These are phyloP conservation scores for Phytophthora quininea DNA, from an alignment of 352 stramenopile genomes.

Conservation along the genomic window DNA sequence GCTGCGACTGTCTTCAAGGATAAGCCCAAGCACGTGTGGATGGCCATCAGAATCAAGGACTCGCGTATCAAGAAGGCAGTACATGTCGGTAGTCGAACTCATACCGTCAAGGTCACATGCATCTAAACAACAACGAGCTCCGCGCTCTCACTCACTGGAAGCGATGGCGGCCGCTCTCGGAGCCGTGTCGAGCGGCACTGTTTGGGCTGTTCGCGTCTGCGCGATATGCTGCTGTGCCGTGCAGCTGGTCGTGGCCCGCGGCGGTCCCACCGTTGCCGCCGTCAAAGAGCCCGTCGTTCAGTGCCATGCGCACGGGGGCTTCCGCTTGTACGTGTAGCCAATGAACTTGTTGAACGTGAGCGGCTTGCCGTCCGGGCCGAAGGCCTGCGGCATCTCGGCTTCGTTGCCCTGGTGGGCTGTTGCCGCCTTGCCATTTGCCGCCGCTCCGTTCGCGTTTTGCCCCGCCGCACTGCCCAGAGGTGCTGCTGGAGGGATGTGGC, in stretches of 20 bases:
- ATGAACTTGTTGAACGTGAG: constrained; percentile 92
- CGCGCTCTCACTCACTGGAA: neutral
- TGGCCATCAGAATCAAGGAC: neutral
- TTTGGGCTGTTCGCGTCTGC: constrained; percentile 8
- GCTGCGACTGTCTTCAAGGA: neutral
- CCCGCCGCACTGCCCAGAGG: constrained; percentile 9
- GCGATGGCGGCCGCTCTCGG: constrained; percentile 8
- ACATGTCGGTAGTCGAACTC: too few relatives aligned
- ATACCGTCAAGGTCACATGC: neutral
- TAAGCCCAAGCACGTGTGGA: neutral
- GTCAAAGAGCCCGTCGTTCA: constrained; percentile 81
- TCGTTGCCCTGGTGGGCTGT: constrained; percentile 1
- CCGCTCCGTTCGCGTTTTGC: constrained; percentile 3
- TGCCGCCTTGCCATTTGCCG: neutral
- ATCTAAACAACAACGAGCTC: neutral
- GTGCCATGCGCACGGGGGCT: constrained; percentile 82
- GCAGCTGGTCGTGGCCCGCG: neutral
- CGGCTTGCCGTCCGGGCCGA: constrained; percentile 78
- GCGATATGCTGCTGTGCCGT: neutral
- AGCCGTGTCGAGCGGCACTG: constrained; percentile 8
- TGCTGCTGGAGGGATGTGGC: constrained; percentile 20
- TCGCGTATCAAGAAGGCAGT: too few relatives aligned
- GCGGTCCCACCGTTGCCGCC: neutral
- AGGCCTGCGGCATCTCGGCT: constrained; percentile 45
- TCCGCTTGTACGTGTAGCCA: constrained; percentile 92